Evolutionary conservation across 768 basidiomycete genomes (phyloP), one percentile per base, ranked within the genome.

Genomic region (Saitozyma sp.): DNA sequence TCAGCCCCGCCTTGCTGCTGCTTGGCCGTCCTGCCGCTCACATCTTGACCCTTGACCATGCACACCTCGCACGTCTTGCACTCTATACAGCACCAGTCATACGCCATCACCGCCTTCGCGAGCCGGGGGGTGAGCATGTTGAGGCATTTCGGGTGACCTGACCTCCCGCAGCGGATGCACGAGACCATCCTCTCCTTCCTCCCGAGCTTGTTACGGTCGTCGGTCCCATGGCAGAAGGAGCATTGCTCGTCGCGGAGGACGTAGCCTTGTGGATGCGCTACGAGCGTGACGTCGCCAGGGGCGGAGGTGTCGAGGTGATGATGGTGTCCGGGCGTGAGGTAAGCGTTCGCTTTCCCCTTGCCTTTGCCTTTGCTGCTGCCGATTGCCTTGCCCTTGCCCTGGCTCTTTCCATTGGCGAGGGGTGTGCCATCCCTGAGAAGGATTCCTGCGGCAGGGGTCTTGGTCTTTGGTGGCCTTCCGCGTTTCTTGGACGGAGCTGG

Each of bases 21-120:
- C 37, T 48, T 17, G 41, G 19, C 43, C 50, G 9, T 13, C 50
- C 42, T 14, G 9, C 1, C 3, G 82, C 91, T 81, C 80, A 95
- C 94, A 79, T 93, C 92, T 79, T 92, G 89, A 19, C 89, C 91
- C 75, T 93, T 92, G 71, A 86, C 82, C 50, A 84, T 80, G 75
- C 94, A 97, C 59, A 91, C 82, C 81, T 93, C 91, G 77, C 94
- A 98, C 61, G 83, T 87, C 82, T 95, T 96, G 82, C 94, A 96
- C 67, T 93, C 91, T 42, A 87, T 84, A 75, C 94, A 98, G 63
- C 85, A 85, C 94, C 94, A 97, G 14, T 84, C 82, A 76, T 94
- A 94, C 37, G 83, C 83, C 60, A 84, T 83, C 55, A 93, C 82
- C n/a, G 84, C 82, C 46, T 56, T 57, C 16, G 83, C 84, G 54